These are phyloP conservation scores for Thalassiosira mediterranea DNA, from an alignment of 352 stramenopile genomes.

Conservation along the genomic window DNA sequence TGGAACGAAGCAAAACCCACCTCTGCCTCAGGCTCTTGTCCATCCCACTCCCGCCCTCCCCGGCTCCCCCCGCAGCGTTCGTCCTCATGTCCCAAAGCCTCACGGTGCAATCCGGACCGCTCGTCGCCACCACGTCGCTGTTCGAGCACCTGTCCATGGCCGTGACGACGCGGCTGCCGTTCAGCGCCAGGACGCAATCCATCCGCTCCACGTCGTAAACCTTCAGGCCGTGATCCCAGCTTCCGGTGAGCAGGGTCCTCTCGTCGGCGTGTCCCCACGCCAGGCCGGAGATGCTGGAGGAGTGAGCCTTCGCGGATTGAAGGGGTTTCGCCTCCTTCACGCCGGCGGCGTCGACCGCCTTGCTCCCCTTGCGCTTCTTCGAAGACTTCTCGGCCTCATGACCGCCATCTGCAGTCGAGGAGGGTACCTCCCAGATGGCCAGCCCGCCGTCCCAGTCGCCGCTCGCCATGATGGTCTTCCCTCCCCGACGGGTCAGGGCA, in stretches of 20 bases:
- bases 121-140: slow-evolving; percentile 77
- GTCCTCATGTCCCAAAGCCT: slow-evolving; percentile 81
- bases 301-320: slow-evolving; percentile 62
- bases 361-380: slow-evolving; percentile 33
- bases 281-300: slow-evolving; percentile 73
- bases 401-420: neutral
- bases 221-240: slow-evolving; percentile 81
- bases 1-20: slow-evolving; percentile 22
- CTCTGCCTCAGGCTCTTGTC: slow-evolving; percentile 55
- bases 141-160: slow-evolving; percentile 72
- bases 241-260: slow-evolving; percentile 61
- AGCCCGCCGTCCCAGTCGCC: slow-evolving; percentile 77
- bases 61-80: slow-evolving; percentile 32
- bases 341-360: slow-evolving; percentile 3
- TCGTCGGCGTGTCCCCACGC: slow-evolving; percentile 51
- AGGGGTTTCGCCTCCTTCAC: slow-evolving; percentile 42
- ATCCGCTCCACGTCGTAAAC: slow-evolving; percentile 72
- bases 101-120: slow-evolving; percentile 78
- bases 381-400: slow-evolving; percentile 3
- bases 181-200: slow-evolving; percentile 78
- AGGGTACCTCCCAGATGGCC: slow-evolving; percentile 65
- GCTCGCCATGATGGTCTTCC: slow-evolving; percentile 56
- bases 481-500: slow-evolving; percentile 12
- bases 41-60: slow-evolving; percentile 16
- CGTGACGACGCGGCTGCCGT: slow-evolving; percentile 73